Percentiles rank a stretch among this genome's conserved stretches.
phyloP scores from a whole-genome alignment of 768 basidiomycete species.

The Phallus indusiatus region DNA sequence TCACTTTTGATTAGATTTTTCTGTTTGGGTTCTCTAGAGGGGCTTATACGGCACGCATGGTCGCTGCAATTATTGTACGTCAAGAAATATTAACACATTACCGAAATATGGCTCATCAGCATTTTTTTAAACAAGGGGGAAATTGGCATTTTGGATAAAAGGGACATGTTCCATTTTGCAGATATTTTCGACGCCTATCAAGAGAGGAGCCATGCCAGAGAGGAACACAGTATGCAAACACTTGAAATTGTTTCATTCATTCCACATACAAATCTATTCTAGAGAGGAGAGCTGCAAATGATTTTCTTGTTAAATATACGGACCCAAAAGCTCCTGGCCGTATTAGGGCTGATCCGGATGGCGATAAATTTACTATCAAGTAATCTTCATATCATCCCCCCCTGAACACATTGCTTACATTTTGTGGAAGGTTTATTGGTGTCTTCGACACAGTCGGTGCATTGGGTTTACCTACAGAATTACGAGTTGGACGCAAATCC shows the following conservation, averaged over 20 bases:
- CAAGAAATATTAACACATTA: background rate
- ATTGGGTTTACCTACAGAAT: constrained; percentile 57
- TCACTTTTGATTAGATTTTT: constrained; percentile 41
- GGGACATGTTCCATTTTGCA: constrained; percentile 64
- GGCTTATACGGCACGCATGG: constrained; percentile 69
- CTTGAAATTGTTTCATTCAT: background rate
- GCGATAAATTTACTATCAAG: constrained; percentile 53
- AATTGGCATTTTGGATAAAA: constrained; percentile 61
- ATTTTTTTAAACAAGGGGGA: constrained; percentile 35
- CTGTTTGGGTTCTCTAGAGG: constrained; percentile 74
- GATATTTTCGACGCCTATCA: constrained; percentile 53
- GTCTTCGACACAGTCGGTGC: constrained; percentile 77
- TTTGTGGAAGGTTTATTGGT: constrained; percentile 47
- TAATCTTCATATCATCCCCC: constrained; percentile 19
- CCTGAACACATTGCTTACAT: background rate
- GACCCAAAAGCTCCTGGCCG: constrained; percentile 41
- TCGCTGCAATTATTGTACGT: constrained; percentile 58
- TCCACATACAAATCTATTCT: background rate
- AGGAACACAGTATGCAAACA: constrained; percentile 29
- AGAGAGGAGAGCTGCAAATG: constrained; percentile 2
- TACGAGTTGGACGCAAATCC: constrained; percentile 35
- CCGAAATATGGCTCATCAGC: background rate
- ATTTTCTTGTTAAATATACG: constrained; percentile 48
- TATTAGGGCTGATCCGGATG: constrained; percentile 36
- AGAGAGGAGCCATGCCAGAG: constrained; percentile 45